Conservation (phyloP, 805 yeast genomes). For the Pichia cabralensis region DNA sequence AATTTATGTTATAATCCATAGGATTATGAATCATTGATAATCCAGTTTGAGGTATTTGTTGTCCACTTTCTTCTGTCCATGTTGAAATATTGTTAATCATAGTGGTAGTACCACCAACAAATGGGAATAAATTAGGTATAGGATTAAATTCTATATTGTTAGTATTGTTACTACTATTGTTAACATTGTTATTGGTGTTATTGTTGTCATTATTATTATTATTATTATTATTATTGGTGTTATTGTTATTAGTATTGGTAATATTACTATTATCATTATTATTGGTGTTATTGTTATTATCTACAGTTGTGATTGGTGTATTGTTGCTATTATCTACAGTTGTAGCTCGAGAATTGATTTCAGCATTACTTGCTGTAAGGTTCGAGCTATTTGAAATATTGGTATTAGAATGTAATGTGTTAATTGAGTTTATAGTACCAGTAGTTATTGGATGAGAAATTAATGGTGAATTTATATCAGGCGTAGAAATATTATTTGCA, state of each 20-base stretch:
- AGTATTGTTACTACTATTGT: constrained; percentile 3
- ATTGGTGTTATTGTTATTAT: neutral
- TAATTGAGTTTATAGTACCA: neutral
- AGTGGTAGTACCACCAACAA: constrained; percentile 40
- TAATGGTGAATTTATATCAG: too few species aligned
- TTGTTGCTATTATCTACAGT: neutral
- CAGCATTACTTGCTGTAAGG: neutral
- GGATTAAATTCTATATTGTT: constrained; percentile 13
- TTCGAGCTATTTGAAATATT: neutral
- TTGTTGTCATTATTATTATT: neutral
- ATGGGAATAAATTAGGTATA: constrained; percentile 25
- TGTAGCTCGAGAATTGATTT: neutral
- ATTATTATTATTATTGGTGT: neutral
- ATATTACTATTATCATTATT: too few species aligned
- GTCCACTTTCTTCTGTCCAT: constrained; percentile 46
- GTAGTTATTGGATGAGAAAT: too few species aligned
- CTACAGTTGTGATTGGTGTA: too few species aligned
- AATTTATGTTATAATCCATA: too few species aligned
- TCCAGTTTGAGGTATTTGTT: constrained; percentile 30
- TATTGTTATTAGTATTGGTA: neutral
- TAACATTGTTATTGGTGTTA: constrained; percentile 1
- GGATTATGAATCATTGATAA: constrained; percentile 20
- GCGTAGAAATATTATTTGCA: too few species aligned
- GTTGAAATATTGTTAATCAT: constrained; percentile 54
- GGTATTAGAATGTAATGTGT: neutral